phyloP scores from a whole-genome alignment of 106 monocot genomes.

The Dioscorea zingiberensis region DNA sequence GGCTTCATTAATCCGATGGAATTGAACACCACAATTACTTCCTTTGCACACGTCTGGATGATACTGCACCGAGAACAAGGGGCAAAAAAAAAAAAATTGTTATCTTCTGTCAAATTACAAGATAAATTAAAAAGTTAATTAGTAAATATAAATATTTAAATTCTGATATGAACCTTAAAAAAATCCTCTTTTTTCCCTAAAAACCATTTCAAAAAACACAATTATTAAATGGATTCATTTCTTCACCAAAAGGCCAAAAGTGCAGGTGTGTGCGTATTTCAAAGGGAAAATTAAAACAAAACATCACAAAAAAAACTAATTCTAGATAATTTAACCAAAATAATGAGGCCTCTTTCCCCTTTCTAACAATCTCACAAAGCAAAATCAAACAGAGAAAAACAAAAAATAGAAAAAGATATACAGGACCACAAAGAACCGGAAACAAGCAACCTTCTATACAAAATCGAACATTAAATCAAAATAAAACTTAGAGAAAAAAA shows the following conservation, averaged over 20 bases:
- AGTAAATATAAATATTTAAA: not conserved
- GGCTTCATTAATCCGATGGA: constrained; percentile 80
- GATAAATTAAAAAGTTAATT: too few species aligned
- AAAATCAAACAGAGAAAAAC: not conserved
- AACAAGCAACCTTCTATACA: too few species aligned
- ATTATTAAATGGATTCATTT: not conserved
- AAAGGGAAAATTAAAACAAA: not conserved
- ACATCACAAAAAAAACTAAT: too few species aligned
- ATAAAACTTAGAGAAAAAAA: not conserved
- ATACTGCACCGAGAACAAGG: constrained; percentile 40
- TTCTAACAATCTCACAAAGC: not conserved
- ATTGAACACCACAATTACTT: constrained; percentile 60
- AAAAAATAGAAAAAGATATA: not conserved
- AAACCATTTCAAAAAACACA: not conserved
- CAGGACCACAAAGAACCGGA: too few species aligned
- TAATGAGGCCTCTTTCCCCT: not conserved
- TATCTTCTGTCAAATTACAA: too few species aligned
- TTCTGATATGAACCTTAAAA: not conserved
- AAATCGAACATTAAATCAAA: too few species aligned
- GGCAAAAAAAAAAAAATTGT: not conserved
- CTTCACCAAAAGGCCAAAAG: not conserved
- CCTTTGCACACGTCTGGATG: constrained; percentile 97
- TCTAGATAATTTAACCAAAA: not conserved
- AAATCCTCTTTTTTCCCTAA: not conserved
- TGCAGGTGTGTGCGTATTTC: too few species aligned